Base-by-base conservation (phyloP, 1,139 yeast genomes). In the Taphrina communis region DNA sequence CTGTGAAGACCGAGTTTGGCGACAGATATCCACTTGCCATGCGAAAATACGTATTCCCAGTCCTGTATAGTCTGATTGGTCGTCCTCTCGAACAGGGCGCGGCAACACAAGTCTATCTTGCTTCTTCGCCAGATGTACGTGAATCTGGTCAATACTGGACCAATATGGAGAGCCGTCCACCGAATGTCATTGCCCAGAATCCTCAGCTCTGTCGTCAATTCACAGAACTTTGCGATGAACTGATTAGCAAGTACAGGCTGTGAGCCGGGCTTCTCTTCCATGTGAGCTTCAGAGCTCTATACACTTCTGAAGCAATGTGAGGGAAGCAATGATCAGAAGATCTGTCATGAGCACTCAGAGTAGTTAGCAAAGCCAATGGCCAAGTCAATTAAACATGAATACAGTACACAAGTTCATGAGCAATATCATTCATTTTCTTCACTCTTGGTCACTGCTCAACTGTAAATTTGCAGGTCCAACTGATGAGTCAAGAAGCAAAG, bases 61-160 rank as follows among this genome's bases (percentile, higher is more conserved):
- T 86, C 85, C 79, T 87, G 88, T 17, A 88, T 82, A 60, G 87
- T 89, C 71, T 88, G 90, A 72, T 92, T 90, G 75, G 90, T 80
- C 76, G 81, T 87, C 72, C 83, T 81, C 36, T 80, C 78, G 38
- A 74, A 76, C 71, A 88, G 25, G 67, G 67, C 9, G 67, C 67
- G 2, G 67, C 67, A 17, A 63, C 67, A 14, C 67, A 63, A 50
- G 59, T 57, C 46, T 63, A 44, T 41, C 46, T 63, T 6, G 67
- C 67, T 35, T 63, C 67, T 8, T 59, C 67, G 4, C 67, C 61
- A 2, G 61, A 53, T 7, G 48, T 25, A 19, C 21, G 38, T 8
- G 38, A 53, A n/a, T 39, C 67, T 6, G 61, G 61, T 41, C 42
- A 44, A 50, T 63, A 63, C 46, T 63, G 67, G 67, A 39, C 56